phyloP scores from a whole-genome alignment of 331 rosid genomes.

The Malus hybrid region DNA sequence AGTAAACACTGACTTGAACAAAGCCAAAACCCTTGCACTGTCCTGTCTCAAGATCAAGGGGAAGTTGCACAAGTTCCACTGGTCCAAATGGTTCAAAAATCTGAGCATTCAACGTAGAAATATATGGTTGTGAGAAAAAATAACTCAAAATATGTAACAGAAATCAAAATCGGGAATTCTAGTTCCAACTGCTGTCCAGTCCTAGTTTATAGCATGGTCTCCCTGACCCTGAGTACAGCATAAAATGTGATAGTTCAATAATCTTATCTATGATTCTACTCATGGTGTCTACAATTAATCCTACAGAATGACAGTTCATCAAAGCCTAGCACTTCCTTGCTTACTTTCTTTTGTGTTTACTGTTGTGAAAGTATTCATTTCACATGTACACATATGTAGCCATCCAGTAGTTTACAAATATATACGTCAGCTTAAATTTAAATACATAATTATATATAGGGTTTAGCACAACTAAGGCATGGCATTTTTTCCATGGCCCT shows the following conservation, averaged over 20 bases:
- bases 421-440: neutral
- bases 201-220: neutral
- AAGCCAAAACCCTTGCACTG: conserved; percentile 99
- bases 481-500: too few species aligned
- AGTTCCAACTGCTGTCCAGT: neutral
- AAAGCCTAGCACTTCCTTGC: neutral
- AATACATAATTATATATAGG: too few species aligned
- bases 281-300: neutral
- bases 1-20: conserved; percentile 66
- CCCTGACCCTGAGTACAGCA: neutral
- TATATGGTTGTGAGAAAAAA: neutral
- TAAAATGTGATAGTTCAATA: neutral
- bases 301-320: neutral
- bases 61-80: conserved; percentile 89
- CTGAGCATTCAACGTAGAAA: conserved; percentile 31
- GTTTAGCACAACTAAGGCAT: too few species aligned
- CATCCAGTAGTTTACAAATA: neutral
- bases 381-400: neutral
- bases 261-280: neutral
- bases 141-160: neutral
- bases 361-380: neutral
- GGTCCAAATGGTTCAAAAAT: conserved; percentile 98
- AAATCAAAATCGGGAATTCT: neutral
- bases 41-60: conserved; percentile 90
- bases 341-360: neutral